Conservation (phyloP, 2,329 filamentous ascomycete species). For the Leptographium wingfieldii region DNA sequence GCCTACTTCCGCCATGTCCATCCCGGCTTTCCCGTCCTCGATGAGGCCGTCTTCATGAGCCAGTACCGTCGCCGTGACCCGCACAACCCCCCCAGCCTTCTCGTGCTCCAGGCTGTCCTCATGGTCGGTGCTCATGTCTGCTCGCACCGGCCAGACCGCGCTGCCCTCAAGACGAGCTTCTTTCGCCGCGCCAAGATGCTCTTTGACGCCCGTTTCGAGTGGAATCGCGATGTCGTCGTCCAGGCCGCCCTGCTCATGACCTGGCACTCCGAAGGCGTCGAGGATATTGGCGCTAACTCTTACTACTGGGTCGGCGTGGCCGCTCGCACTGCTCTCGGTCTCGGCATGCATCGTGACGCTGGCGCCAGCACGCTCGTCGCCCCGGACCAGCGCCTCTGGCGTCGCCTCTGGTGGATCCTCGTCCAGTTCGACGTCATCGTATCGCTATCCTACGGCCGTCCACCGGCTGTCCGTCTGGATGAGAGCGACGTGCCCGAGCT, state of each 20-base stretch:
- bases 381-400: slow-evolving; percentile 23
- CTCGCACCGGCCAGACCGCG: slow-evolving; percentile 19
- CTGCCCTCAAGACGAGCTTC: slow-evolving; percentile 32
- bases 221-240: slow-evolving; percentile 39
- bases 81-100: slow-evolving; percentile 71
- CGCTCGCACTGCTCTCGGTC: slow-evolving; percentile 35
- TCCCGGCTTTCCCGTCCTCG: slow-evolving; percentile 81
- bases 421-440: slow-evolving; percentile 26
- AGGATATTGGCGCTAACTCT: slow-evolving; percentile 40
- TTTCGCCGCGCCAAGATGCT: slow-evolving; percentile 40
- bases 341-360: slow-evolving; percentile 37
- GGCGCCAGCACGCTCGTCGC: slow-evolving; percentile 15
- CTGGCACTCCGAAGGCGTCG: slow-evolving; percentile 42
- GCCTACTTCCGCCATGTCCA: slow-evolving; percentile 79
- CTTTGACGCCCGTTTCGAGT: slow-evolving; percentile 39
- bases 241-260: slow-evolving; percentile 41
- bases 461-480: slow-evolving; percentile 37
- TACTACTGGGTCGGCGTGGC: slow-evolving; percentile 41
- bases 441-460: slow-evolving; percentile 32
- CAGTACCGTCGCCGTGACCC: slow-evolving; percentile 54
- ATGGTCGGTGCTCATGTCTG: slow-evolving; percentile 39
- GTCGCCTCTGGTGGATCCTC: slow-evolving; percentile 27
- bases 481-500: slow-evolving; percentile 36
- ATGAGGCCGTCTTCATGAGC: slow-evolving; percentile 68
- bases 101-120: slow-evolving; percentile 83